These are phyloP conservation scores for Rhodomyrtus tomentosa DNA, from an alignment of 345 rosid genomes.

Conservation along the genomic window DNA sequence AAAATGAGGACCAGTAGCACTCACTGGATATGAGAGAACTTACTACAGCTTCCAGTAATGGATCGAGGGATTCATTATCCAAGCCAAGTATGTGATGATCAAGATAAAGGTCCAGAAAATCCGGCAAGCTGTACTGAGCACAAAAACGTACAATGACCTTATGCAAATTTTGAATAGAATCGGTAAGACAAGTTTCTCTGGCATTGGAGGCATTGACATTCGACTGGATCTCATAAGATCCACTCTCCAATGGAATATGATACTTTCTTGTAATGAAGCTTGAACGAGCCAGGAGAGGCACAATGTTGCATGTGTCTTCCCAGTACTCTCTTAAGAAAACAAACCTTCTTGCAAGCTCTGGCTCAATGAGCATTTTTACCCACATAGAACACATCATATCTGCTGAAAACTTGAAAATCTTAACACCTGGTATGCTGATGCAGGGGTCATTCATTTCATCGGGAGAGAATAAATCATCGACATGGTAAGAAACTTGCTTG, in stretches of 20 bases:
- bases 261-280: slow-evolving; percentile 48
- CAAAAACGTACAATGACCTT: slow-evolving; percentile 55
- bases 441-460: slow-evolving; percentile 75
- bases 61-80: slow-evolving; percentile 41
- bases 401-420: slow-evolving; percentile 50
- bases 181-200: slow-evolving; percentile 22
- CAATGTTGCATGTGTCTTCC: slow-evolving; percentile 68
- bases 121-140: slow-evolving; percentile 62
- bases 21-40: slow-evolving; percentile 34
- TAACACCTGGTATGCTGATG: slow-evolving; percentile 74
- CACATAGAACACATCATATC: slow-evolving; percentile 47
- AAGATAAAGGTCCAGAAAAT: slow-evolving; percentile 83
- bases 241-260: slow-evolving; percentile 26
- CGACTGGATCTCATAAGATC: slow-evolving; percentile 24
- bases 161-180: slow-evolving; percentile 50
- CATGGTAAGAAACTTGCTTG: slow-evolving; percentile 27
- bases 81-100: slow-evolving; percentile 59
- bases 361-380: slow-evolving; percentile 72
- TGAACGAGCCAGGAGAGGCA: slow-evolving; percentile 68
- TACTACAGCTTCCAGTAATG: slow-evolving; percentile 73
- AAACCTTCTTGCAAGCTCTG: slow-evolving; percentile 69
- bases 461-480: slow-evolving; percentile 48
- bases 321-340: slow-evolving; percentile 78
- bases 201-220: slow-evolving; percentile 29
- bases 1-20: slow-evolving; percentile 4